Conservation (phyloP, 257 asterid genomes). For the Gentiana dahurica region DNA sequence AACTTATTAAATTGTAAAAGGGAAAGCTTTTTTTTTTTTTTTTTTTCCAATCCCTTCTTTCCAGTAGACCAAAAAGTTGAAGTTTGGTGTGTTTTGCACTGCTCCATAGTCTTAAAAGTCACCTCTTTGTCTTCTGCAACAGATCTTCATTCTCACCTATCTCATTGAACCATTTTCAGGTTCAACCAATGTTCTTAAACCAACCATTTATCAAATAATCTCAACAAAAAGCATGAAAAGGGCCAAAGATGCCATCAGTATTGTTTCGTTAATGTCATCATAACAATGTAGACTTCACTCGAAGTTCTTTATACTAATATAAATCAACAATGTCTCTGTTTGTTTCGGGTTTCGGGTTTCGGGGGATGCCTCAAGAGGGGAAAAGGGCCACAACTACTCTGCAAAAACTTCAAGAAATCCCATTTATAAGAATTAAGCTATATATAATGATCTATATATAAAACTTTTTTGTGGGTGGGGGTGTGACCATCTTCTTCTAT, state of each 20-base stretch:
- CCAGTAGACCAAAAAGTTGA: conserved; percentile 28
- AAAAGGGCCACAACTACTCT: conserved; percentile 25
- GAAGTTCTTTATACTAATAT: conserved; percentile 9
- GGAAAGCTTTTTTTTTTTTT: no score
- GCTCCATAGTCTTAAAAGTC: no score
- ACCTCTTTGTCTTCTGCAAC: conserved; percentile 27
- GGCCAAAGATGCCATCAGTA: conserved; percentile 6
- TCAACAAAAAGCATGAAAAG: no score
- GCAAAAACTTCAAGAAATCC: conserved; percentile 43
- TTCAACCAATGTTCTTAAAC: no score
- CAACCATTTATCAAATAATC: no score
- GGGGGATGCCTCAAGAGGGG: no score
- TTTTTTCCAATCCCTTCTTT: conserved; percentile 10
- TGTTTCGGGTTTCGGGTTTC: no score
- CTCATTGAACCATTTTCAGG: no score
- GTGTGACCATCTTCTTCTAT: conserved; percentile 21
- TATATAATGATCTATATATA: conserved; percentile 17
- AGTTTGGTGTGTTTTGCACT: conserved; percentile 12
- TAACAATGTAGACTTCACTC: conserved; percentile 5
- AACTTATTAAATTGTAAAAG: no score
- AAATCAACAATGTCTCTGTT: neutral
- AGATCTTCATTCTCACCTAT: conserved; percentile 8
- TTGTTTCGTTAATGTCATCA: neutral
- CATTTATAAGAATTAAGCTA: conserved; percentile 18
- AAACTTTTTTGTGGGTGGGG: neutral